Evolutionary conservation across 176 grass and related monocot species (phyloP), one percentile per base, ranked within the genome.

Genomic region (Cenchrus fungigraminus): DNA sequence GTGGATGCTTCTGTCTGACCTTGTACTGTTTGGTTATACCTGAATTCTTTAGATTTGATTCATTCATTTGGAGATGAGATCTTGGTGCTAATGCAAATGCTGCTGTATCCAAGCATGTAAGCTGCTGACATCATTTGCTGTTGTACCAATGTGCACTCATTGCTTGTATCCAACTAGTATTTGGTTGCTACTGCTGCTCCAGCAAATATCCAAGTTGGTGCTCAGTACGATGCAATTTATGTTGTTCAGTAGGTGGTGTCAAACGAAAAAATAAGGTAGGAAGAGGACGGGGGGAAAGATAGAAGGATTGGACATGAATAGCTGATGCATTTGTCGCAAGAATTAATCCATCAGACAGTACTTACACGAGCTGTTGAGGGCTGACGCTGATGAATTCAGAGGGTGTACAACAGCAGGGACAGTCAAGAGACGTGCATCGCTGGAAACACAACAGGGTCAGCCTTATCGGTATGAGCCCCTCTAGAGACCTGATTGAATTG

Each of bases 121-220:
- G 16, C 52, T 16, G 16, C 61, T 77, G 71, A 62, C 28, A 76
- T 85, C 61, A 52, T 53, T 46, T 84, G 67, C n/a, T 83, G 17
- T 40, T 28, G 15, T 70, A 56, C 17, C 51, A 43, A 12, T 59
- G 49, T 50, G 29, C 37, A 45, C 44, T 65, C 10, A 71, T 71
- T 71, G 12, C 42, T 12, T 14, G n/a, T 72, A 42, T 69, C 37
- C 37, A 40, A 40, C 37, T 40, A 40, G 42, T 70, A 31, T 67
- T 34, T 42, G 37, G 2, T 20, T 44, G 66, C 20, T 43, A 20
- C 55, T 76, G 16, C 59, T 83, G 45, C 29, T 29, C 14, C 20
- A 67, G 52, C 73, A 84, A 76, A 45, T 68, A 31, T 29, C 10
- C 6, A 45, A 14, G 14, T 9, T n/a, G 29, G 11, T 40, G 4